These are phyloP conservation scores for Rosellinia necatrix DNA, from an alignment of 2,329 filamentous ascomycete species.

Conservation along the genomic window DNA sequence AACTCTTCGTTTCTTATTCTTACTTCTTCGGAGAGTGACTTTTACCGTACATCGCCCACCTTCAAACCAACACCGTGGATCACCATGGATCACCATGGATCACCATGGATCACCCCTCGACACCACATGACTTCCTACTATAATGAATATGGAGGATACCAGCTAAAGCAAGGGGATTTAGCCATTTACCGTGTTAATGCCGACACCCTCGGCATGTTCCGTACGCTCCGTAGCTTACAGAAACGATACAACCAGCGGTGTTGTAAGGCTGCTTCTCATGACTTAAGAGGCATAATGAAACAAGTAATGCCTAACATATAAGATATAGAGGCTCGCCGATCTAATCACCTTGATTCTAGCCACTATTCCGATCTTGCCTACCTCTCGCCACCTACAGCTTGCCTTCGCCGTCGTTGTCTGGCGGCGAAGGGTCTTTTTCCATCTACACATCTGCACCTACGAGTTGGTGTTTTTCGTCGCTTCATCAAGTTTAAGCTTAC, in stretches of 20 bases:
- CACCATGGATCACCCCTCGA: too few relatives aligned
- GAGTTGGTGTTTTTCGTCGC: neutral
- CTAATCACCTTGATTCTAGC: neutral
- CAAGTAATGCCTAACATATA: too few relatives aligned
- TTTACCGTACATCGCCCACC: neutral
- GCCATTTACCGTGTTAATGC: too few relatives aligned
- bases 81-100: too few relatives aligned
- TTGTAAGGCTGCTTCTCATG: too few relatives aligned
- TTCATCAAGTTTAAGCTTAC: neutral
- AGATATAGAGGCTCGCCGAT: too few relatives aligned
- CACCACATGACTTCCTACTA: neutral
- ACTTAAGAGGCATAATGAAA: too few relatives aligned
- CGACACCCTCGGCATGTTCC: too few relatives aligned
- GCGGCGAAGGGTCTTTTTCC: neutral
- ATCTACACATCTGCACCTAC: neutral
- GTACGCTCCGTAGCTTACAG: too few relatives aligned
- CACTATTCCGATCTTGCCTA: neutral
- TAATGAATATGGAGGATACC: neutral
- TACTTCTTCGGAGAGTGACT: neutral
- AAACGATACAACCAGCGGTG: too few relatives aligned
- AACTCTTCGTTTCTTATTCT: neutral
- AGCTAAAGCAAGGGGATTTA: too few relatives aligned
- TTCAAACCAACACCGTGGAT: neutral
- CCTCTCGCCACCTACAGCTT: neutral
- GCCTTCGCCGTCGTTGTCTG: too few relatives aligned